These are phyloP conservation scores for Leccinum glutinopallens DNA, from an alignment of 1,284 basidiomycete genomes.

Conservation along the genomic window DNA sequence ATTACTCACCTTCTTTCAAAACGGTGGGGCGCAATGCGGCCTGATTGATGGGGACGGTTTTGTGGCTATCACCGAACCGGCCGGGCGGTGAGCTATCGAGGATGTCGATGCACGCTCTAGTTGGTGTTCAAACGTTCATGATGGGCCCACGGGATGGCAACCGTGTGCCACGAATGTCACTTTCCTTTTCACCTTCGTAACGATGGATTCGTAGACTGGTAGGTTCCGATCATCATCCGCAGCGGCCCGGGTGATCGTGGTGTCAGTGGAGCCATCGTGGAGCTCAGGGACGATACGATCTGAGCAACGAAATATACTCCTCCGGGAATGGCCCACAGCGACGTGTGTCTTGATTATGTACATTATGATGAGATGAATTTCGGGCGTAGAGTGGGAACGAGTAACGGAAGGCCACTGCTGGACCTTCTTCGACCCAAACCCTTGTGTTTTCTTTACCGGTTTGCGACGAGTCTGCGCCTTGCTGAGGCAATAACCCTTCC, in stretches of 20 bases:
- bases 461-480: conserved; percentile 3
- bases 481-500: conserved; percentile 21
- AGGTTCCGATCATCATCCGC: conserved; percentile 32
- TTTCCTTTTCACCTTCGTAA: conserved; percentile 18
- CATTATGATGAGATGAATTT: conserved; percentile 6
- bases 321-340: conserved; percentile 1
- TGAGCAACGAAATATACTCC: conserved; percentile 19
- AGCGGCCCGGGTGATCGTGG: conserved; percentile 7
- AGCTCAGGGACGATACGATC: conserved; percentile 7
- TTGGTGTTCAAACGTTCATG: conserved; percentile 2
- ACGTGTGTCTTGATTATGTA: conserved; percentile 19
- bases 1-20: conserved; percentile 23
- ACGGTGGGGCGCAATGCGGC: conserved; percentile 10
- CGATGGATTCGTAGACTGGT: conserved; percentile 9
- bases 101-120: neutral
- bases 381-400: conserved; percentile 25
- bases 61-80: conserved; percentile 20
- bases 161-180: conserved; percentile 16
- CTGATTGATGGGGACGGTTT: conserved; percentile 7
- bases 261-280: conserved; percentile 9
- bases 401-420: neutral
- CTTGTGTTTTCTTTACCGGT: conserved; percentile 11
- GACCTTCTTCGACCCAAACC: conserved; percentile 8
- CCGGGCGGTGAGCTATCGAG: conserved; percentile 9
- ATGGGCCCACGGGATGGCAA: conserved; percentile 12